A percentile compares a stretch with the other conserved stretches of the same genome.
These are phyloP conservation scores for Clarireedia homoeocarpa DNA, from an alignment of 2,329 filamentous ascomycete species.

Conservation along the genomic window DNA sequence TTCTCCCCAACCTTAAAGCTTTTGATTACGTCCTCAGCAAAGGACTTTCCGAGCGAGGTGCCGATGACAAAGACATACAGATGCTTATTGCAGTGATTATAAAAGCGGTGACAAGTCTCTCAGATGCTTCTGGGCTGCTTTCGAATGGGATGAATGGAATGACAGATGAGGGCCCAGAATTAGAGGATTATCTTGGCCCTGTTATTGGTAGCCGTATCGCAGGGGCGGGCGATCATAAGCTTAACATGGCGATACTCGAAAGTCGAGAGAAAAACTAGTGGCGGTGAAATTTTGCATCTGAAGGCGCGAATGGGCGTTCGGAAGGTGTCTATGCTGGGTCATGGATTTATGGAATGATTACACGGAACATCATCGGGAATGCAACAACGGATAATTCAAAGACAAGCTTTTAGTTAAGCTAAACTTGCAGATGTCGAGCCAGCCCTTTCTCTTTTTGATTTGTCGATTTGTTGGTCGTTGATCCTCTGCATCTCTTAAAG, in stretches of 20 bases:
- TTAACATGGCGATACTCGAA: constrained; percentile 26
- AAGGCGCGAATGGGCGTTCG: neutral
- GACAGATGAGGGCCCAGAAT: constrained; percentile 16
- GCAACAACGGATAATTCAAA: no score
- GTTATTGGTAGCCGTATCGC: constrained; percentile 24
- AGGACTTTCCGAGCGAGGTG: constrained; percentile 42
- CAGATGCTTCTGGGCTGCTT: constrained; percentile 30
- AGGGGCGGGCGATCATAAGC: constrained; percentile 19
- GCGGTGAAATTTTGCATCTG: neutral
- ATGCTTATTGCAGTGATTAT: constrained; percentile 51
- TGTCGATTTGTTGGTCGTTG: no score
- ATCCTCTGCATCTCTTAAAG: no score
- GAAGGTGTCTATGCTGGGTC: neutral
- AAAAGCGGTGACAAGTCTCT: constrained; percentile 45
- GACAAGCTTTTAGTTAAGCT: no score
- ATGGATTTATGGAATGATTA: neutral
- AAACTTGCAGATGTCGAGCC: no score
- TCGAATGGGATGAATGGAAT: constrained; percentile 19
- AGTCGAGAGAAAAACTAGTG: constrained; percentile 1
- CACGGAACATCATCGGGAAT: no score
- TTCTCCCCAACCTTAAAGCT: constrained; percentile 57
- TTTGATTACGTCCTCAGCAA: constrained; percentile 56
- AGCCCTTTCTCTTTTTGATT: no score
- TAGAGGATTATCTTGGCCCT: constrained; percentile 27
- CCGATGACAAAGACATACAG: constrained; percentile 49